Percentiles rank a stretch among this genome's conserved stretches.
These are phyloP conservation scores for Tylopilus felleus DNA, from an alignment of 768 basidiomycete genomes.

Conservation along the genomic window DNA sequence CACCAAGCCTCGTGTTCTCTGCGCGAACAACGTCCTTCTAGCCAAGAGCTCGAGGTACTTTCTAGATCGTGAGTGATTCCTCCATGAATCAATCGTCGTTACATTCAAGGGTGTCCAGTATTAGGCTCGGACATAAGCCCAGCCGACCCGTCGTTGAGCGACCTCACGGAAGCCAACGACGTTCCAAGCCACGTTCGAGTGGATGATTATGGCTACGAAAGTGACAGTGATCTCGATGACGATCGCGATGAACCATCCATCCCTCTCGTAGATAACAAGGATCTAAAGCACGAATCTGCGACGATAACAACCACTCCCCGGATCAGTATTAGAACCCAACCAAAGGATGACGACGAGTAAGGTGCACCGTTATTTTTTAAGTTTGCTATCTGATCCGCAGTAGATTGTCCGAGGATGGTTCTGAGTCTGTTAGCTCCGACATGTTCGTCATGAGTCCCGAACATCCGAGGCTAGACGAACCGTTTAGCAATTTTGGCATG, in stretches of 20 bases:
- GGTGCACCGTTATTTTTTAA: not conserved
- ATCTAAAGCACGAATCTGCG: not conserved
- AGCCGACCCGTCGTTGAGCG: slow-evolving; percentile 12
- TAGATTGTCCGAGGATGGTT: slow-evolving; percentile 15
- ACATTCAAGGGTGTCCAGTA: slow-evolving; percentile 8
- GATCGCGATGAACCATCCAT: slow-evolving; percentile 1
- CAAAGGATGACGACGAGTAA: slow-evolving; percentile 14
- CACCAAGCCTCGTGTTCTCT: slow-evolving; percentile 21
- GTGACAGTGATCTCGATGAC: slow-evolving; percentile 37
- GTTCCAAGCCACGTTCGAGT: slow-evolving; percentile 6
- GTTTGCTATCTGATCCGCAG: not conserved
- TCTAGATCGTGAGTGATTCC: slow-evolving; percentile 15
- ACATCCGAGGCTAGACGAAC: slow-evolving; percentile 2
- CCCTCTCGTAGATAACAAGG: not conserved
- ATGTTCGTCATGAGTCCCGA: slow-evolving; percentile 17
- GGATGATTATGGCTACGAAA: slow-evolving; percentile 30
- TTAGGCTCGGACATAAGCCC: slow-evolving; percentile 8
- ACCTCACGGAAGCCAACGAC: slow-evolving; percentile 13
- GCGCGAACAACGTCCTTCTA: slow-evolving; percentile 28
- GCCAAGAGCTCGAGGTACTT: slow-evolving; percentile 27
- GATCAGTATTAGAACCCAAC: not conserved
- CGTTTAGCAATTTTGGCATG: not conserved
- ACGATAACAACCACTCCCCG: not conserved
- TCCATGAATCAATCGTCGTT: not conserved
- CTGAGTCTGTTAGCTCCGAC: slow-evolving; percentile 16